Conservation (phyloP, 352 stramenopile species). For the Phytophthora pseudosyringae region DNA sequence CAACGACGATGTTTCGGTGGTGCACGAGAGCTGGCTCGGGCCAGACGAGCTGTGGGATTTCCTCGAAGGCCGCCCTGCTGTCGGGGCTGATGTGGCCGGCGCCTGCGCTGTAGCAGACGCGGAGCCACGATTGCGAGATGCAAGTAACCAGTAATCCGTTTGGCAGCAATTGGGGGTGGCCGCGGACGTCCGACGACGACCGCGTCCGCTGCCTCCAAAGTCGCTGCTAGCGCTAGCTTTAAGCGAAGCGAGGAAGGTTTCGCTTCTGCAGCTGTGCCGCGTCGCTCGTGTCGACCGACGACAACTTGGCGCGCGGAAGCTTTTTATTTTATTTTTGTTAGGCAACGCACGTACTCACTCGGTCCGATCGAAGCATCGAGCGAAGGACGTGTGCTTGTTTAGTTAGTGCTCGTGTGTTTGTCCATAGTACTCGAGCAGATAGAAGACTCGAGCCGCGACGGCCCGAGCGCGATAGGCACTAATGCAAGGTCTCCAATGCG, state of each 20-base stretch:
- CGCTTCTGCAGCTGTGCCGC: neutral
- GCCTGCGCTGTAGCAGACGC: neutral
- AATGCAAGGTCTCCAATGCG: constrained; percentile 4
- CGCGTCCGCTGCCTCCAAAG: neutral
- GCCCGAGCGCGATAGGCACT: neutral
- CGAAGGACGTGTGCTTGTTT: neutral
- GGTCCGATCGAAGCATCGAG: neutral
- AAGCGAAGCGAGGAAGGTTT: constrained; percentile 16
- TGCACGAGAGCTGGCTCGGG: constrained; percentile 22
- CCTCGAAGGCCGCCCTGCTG: constrained; percentile 8
- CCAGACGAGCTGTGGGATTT: constrained; percentile 30
- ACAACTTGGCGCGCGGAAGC: constrained; percentile 3
- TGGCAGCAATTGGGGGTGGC: neutral
- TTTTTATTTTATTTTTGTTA: constrained; percentile 2
- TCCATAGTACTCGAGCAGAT: neutral
- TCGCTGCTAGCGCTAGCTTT: neutral
- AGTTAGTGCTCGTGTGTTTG: constrained; percentile 8
- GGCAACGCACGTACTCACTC: neutral
- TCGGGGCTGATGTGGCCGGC: constrained; percentile 18
- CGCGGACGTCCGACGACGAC: constrained; percentile 4
- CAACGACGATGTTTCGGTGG: constrained; percentile 19
- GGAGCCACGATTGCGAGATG: constrained; percentile 8
- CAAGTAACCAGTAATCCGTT: constrained; percentile 15
- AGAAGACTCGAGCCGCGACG: neutral
- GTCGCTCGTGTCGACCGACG: neutral